phyloP scores from a whole-genome alignment of 768 basidiomycete species.

The Lentinula sp. region DNA sequence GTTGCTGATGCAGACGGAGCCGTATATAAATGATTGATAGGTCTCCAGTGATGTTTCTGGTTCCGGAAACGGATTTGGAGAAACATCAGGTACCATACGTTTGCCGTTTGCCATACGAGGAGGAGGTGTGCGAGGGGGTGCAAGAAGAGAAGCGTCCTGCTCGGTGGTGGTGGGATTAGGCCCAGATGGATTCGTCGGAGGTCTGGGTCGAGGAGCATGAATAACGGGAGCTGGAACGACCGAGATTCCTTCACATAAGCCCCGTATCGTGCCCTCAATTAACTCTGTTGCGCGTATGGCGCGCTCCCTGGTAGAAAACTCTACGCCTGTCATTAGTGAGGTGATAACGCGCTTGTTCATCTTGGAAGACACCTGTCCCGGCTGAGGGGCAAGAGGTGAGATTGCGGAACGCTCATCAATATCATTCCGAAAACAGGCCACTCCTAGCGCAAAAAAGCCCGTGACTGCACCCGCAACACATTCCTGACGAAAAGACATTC shows the following conservation, averaged over 20 bases:
- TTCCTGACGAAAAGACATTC: constrained; percentile 95
- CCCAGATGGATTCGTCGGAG: background rate
- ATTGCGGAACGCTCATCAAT: constrained; percentile 17
- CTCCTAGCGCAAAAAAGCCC: constrained; percentile 80
- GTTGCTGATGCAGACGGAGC: constrained; percentile 48
- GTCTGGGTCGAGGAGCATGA: constrained; percentile 3
- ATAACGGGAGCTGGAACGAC: constrained; percentile 14
- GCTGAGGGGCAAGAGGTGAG: constrained; percentile 43
- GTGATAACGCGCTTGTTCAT: constrained; percentile 67
- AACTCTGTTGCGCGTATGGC: constrained; percentile 66
- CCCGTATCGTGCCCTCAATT: constrained; percentile 60
- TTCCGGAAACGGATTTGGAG: constrained; percentile 65
- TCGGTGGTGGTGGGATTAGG: constrained; percentile 36
- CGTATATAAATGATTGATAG: constrained; percentile 57
- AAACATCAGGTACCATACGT: constrained; percentile 34
- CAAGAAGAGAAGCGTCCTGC: constrained; percentile 24
- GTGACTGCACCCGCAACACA: constrained; percentile 87
- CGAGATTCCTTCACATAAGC: constrained; percentile 62
- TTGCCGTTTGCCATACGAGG: constrained; percentile 15
- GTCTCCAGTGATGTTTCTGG: constrained; percentile 56
- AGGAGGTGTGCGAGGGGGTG: constrained; percentile 46
- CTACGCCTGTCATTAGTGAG: constrained; percentile 65
- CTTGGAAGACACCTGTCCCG: constrained; percentile 58
- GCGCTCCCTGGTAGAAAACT: constrained; percentile 66
- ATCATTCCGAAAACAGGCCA: constrained; percentile 17